Base-by-base conservation (phyloP, 176 grass and related monocot genomes). In the Ensete ventricosum region DNA sequence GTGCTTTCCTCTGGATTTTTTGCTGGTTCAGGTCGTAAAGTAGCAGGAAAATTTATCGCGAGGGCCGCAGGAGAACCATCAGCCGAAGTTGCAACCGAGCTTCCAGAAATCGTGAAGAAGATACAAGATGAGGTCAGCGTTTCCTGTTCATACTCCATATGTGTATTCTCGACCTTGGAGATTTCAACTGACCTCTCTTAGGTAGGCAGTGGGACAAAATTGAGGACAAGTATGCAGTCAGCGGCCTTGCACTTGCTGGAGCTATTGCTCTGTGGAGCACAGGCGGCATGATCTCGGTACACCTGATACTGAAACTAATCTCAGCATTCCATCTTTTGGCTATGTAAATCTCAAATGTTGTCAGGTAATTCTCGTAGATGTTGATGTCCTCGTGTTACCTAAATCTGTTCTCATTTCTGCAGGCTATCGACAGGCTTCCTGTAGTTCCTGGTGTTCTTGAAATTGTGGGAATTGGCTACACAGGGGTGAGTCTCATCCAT, bases 391-490 rank as follows among this genome's bases (percentile, higher is more conserved):
- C 34, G 0, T 43, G 14, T 29, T 34, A 17, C 14, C 50, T 23
- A 16, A 10, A 14, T 17, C 17, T 48, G 14, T 43, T n/a, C 49
- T 50, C 71, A 50, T 29, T 26, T 66, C 27, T 83, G 83, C 78
- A 98, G 95, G 88, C 95, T 34, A 91, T 98, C 21, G 95, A 98
- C 17, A 93, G 79, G 82, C 95, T 98, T 25, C 95, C 95, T 9
- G 25, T 98, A 60, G 73, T 98, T 74, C 95, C 95, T 21, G 95
- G 88, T 52, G 64, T 93, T 52, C 89, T 91, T 90, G 86, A 98
- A 83, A 22, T 80, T 9, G 84, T 98, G 22, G 95, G 95, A 79
- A 82, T 94, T 85, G 88, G 90, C 52, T 98, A 89, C 81, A 89
- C 78, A 0, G 95, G 84, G 88, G 95, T 98, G 85, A 89, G 88